phyloP scores from a whole-genome alignment of 805 yeast genomes.

The Clavispora fructus region DNA sequence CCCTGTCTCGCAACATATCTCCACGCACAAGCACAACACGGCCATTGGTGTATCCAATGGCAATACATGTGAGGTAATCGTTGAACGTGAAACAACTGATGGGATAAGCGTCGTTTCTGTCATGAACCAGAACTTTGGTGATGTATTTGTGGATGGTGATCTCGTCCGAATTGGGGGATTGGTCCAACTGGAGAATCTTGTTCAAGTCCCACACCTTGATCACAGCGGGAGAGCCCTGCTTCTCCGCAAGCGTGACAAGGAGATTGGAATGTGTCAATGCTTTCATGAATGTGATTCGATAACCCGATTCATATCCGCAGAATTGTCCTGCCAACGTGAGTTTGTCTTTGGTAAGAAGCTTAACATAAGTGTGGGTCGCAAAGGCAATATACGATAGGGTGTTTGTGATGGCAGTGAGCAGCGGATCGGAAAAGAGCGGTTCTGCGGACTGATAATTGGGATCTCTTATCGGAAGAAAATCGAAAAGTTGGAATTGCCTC shows the following conservation, averaged over 20 bases:
- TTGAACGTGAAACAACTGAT: constrained; percentile 59
- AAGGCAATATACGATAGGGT: constrained; percentile 53
- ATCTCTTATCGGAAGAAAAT: constrained; percentile 75
- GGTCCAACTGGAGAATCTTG: constrained; percentile 35
- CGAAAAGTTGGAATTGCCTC: constrained; percentile 87
- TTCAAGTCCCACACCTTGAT: constrained; percentile 72
- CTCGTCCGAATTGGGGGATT: constrained; percentile 9
- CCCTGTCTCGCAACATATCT: constrained; percentile 81
- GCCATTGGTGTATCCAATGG: constrained; percentile 82
- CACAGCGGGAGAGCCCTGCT: constrained; percentile 62
- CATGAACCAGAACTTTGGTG: constrained; percentile 56
- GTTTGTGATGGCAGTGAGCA: constrained; percentile 59
- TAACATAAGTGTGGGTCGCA: constrained; percentile 52
- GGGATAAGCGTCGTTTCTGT: constrained; percentile 76
- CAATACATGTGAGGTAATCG: constrained; percentile 55
- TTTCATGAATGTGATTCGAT: constrained; percentile 55
- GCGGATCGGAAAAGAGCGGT: constrained; percentile 76
- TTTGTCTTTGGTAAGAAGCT: constrained; percentile 45
- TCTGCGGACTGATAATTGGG: constrained; percentile 60
- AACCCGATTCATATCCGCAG: constrained; percentile 60
- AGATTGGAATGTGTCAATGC: constrained; percentile 44
- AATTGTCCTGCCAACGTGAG: constrained; percentile 48
- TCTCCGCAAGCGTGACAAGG: constrained; percentile 69
- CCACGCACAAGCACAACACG: constrained; percentile 78
- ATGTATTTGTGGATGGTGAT: constrained; percentile 40